Conservation (phyloP, 1,139 yeast genomes). For the Wickerhamomyces sp. region DNA sequence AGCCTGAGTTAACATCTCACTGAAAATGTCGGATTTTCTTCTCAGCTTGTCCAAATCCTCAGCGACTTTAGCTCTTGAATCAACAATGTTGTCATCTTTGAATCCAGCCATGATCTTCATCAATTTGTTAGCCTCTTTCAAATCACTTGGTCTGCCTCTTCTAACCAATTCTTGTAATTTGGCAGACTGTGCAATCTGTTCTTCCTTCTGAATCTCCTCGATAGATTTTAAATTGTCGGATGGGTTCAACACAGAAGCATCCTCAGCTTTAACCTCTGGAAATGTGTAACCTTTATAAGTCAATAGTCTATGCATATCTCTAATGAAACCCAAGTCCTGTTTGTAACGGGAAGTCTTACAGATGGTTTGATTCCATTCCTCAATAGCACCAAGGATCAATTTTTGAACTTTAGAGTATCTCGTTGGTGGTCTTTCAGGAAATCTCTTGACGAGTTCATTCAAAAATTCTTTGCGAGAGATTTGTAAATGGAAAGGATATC, state of each 20-base stretch:
- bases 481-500: slow-evolving; percentile 94
- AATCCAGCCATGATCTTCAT: slow-evolving; percentile 99
- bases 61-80: slow-evolving; percentile 71
- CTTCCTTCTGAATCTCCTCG: slow-evolving; percentile 89
- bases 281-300: slow-evolving; percentile 84
- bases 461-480: slow-evolving; percentile 91
- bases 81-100: slow-evolving; percentile 65
- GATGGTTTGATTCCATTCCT: slow-evolving; percentile 96
- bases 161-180: slow-evolving; percentile 92
- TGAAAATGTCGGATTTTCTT: slow-evolving; percentile 84
- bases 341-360: slow-evolving; percentile 87
- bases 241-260: slow-evolving; percentile 93
- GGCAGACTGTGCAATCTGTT: slow-evolving; percentile 87
- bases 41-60: slow-evolving; percentile 82
- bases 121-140: slow-evolving; percentile 91
- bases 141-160: slow-evolving; percentile 92
- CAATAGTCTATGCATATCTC: slow-evolving; percentile 92
- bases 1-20: slow-evolving; percentile 75
- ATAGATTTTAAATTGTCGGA: slow-evolving; percentile 82
- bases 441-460: slow-evolving; percentile 85
- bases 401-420: slow-evolving; percentile 80
- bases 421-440: slow-evolving; percentile 93
- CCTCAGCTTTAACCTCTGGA: slow-evolving; percentile 88
- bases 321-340: slow-evolving; percentile 85
- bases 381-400: slow-evolving; percentile 81